Evolutionary conservation across 768 basidiomycete genomes (phyloP).

Genomic region (Pleurotus giganteus): DNA sequence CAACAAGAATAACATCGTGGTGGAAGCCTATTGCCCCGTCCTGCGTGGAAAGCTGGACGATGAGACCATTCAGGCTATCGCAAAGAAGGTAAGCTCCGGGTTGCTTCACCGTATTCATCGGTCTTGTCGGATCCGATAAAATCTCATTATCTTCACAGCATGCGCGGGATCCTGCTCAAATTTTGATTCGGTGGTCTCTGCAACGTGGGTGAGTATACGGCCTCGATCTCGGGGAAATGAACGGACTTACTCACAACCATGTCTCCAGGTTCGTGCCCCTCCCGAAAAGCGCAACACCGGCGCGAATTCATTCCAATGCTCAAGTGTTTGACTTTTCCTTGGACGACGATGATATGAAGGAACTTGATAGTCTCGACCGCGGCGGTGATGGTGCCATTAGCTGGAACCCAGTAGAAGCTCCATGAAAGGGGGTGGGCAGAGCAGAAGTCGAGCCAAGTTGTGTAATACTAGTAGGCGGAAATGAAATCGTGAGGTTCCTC

Average conservation of each 20-base stretch:
- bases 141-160: slow-evolving; percentile 35
- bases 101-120: background rate
- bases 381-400: slow-evolving; percentile 70
- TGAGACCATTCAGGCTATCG: slow-evolving; percentile 49
- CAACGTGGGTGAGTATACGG: slow-evolving; percentile 62
- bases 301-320: slow-evolving; percentile 69
- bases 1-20: slow-evolving; percentile 50
- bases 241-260: background rate
- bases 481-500: no score
- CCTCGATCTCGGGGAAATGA: background rate
- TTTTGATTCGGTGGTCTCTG: slow-evolving; percentile 86
- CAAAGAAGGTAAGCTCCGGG: slow-evolving; percentile 55
- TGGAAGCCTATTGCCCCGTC: slow-evolving; percentile 79
- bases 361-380: slow-evolving; percentile 64
- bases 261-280: slow-evolving; percentile 68
- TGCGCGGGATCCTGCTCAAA: slow-evolving; percentile 66
- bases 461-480: no score
- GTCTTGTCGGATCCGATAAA: background rate
- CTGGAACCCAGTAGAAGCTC: slow-evolving; percentile 77
- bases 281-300: slow-evolving; percentile 72
- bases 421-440: no score
- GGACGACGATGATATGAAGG: slow-evolving; percentile 55
- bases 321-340: slow-evolving; percentile 77
- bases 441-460: no score
- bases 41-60: slow-evolving; percentile 59